Evolutionary conservation across 2,329 filamentous ascomycete species (phyloP), one percentile per base, ranked within the genome.

Genomic region (Trichoderma sp.): DNA sequence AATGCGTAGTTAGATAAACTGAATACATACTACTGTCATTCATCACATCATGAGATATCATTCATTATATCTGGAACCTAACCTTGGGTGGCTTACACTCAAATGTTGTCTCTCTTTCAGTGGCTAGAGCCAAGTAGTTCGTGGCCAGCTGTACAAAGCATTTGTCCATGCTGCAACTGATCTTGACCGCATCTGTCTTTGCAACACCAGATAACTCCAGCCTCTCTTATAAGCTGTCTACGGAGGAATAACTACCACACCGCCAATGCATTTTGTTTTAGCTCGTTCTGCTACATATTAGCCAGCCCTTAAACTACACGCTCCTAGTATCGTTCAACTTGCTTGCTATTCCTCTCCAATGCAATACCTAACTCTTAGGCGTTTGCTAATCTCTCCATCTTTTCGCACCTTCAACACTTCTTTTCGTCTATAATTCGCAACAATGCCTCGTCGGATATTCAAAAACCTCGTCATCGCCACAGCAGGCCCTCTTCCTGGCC

Each of bases 401-500:
- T 19, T 19, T 29, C 13, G 4, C 35, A 21, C 4, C 2, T 4
- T 24, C 14, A 14, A 21, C 24, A 27, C 2, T 8, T 27, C 1
- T 52, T 43, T 43, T 19, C n/a, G 2, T 21, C 19, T n/a, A 7
- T 13, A 11, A 43, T 7, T 29, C 53, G 57, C 8, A 43, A 14
- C 37, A 19, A 80, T 80, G 78, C 75, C 76, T 71, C 72, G 74
- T 35, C 77, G 77, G 7, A 83, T 86, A 53, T 87, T 93, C 74
- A 82, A 82, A 16, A 81, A 82, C 1, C 78, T 86, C 40, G 79
- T 85, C 60, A 83, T 93, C 24, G 85, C 88, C 27, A 78, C 86
- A 0, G 86, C 85, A 0, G 91, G 91, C 5, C 81, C 86, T 2
- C 86, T 92, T 5, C 83, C 84, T 0, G 80, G 79, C 1, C 77